Conservation (phyloP, 768 basidiomycete species). For the Tremella mesenterica region DNA sequence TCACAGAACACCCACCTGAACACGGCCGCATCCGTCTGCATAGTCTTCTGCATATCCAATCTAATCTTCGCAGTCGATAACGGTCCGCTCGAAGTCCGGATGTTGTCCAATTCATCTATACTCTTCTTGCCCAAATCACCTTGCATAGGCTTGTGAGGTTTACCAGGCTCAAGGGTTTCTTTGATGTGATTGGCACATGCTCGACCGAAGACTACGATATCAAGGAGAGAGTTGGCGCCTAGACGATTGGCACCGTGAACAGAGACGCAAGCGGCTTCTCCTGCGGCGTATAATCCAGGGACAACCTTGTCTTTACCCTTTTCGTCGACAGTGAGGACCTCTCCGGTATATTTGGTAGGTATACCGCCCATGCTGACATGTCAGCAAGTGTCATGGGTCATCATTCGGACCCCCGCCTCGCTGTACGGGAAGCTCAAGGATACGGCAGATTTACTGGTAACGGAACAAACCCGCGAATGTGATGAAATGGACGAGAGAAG, state of each 20-base stretch:
- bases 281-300: constrained; percentile 94
- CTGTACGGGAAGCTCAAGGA: no score
- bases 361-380: constrained; percentile 79
- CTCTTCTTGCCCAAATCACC: constrained; percentile 75
- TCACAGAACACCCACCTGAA: no score
- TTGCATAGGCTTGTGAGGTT: constrained; percentile 78
- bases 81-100: constrained; percentile 66
- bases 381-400: constrained; percentile 18
- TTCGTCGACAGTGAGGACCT: constrained; percentile 79
- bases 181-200: constrained; percentile 98
- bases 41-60: constrained; percentile 95
- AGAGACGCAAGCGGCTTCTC: constrained; percentile 97
- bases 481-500: no score
- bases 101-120: constrained; percentile 76
- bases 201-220: constrained; percentile 98
- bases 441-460: no score
- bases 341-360: constrained; percentile 95
- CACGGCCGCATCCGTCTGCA: constrained; percentile 96
- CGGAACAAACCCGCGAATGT: no score
- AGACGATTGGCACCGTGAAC: constrained; percentile 99
- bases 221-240: constrained; percentile 95
- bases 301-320: constrained; percentile 88
- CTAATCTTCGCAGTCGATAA: constrained; percentile 83
- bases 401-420: no score
- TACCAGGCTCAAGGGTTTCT: constrained; percentile 78